These are phyloP conservation scores for Eutrema heterophyllum DNA, from an alignment of 345 rosid species.

Conservation along the genomic window DNA sequence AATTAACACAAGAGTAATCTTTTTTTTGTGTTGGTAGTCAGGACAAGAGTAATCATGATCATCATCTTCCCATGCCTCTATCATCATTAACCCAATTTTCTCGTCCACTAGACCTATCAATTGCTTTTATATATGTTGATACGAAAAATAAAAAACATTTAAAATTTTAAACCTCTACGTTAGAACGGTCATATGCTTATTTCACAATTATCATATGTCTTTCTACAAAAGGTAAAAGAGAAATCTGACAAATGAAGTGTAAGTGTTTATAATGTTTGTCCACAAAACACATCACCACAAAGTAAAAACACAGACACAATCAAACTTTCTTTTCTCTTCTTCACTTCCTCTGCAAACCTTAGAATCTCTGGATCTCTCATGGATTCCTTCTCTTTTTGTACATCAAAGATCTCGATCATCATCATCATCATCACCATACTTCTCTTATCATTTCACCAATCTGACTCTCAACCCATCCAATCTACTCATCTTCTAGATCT, in stretches of 20 bases:
- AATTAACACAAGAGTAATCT: conserved; percentile 8
- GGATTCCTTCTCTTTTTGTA: conserved; percentile 19
- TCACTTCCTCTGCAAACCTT: conserved; percentile 14
- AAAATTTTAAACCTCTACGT: not conserved
- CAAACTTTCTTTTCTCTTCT: conserved; percentile 16
- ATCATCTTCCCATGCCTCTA: conserved; percentile 30
- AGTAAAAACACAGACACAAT: conserved; percentile 12
- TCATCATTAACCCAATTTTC: conserved; percentile 30
- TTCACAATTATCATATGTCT: conserved; percentile 1
- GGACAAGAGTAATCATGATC: conserved; percentile 25
- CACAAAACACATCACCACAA: conserved; percentile 12
- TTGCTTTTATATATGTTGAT: conserved; percentile 10
- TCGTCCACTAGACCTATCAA: conserved; percentile 14
- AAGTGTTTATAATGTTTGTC: conserved; percentile 28
- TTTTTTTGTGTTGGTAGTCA: not conserved
- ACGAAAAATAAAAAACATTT: not conserved
- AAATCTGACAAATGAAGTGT: conserved; percentile 10
- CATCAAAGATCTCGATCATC: not conserved
- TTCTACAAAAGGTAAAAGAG: conserved; percentile 15
- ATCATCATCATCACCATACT: conserved; percentile 17
- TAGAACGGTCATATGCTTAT: conserved; percentile 22
- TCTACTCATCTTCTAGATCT: conserved; percentile 64
- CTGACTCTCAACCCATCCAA: conserved; percentile 44
- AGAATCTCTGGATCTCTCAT: conserved; percentile 19
- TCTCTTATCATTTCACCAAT: conserved; percentile 27